Percentiles rank a stretch among this genome's conserved stretches.
These are phyloP conservation scores for Gaultheria prostrata DNA, from an alignment of 148 eudicot genomes.

Conservation along the genomic window DNA sequence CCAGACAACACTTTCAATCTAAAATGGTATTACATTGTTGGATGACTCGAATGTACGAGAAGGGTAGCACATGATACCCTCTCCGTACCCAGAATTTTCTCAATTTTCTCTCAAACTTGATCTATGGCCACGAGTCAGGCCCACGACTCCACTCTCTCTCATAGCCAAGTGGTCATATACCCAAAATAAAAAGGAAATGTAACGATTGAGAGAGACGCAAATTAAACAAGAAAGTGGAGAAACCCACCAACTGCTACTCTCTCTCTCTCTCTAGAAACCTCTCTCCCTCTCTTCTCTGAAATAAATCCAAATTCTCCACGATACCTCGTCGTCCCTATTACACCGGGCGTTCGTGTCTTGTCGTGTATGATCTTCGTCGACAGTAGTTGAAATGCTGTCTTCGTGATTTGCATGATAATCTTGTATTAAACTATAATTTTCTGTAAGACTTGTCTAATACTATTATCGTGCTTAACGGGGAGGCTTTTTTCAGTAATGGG, in stretches of 20 bases:
- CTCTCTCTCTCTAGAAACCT: slow-evolving; percentile 16
- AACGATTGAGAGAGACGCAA: not conserved
- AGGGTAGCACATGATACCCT: no score
- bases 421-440: slow-evolving; percentile 14
- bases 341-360: slow-evolving; percentile 25
- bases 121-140: no score
- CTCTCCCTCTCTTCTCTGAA: not conserved
- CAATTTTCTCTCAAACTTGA: no score
- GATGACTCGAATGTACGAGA: no score
- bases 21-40: no score
- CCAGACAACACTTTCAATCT: no score
- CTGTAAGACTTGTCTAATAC: not conserved
- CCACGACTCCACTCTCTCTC: not conserved
- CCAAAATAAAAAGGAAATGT: not conserved
- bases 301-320: not conserved
- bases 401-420: not conserved
- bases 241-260: slow-evolving; percentile 11
- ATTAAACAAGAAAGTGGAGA: not conserved
- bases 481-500: slow-evolving; percentile 35
- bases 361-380: slow-evolving; percentile 23
- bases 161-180: not conserved
- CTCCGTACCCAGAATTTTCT: no score
- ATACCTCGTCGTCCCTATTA: not conserved
- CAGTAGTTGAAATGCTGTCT: slow-evolving; percentile 33
- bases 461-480: slow-evolving; percentile 25